These are phyloP conservation scores for Starmerella sirachaensis DNA, from an alignment of 805 yeast species.

Conservation along the genomic window DNA sequence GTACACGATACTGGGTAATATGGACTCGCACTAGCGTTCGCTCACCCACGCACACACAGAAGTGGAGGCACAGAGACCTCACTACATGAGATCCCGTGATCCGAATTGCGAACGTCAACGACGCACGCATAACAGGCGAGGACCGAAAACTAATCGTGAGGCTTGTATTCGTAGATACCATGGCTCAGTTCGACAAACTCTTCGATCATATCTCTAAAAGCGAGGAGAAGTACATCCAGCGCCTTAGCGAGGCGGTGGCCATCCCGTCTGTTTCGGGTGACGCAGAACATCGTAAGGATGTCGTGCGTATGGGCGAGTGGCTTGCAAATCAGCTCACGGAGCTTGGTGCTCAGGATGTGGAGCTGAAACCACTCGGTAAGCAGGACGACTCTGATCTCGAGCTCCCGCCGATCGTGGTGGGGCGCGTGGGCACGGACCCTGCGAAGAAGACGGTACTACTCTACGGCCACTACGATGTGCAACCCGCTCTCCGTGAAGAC, in stretches of 20 bases:
- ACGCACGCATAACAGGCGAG: too few species aligned
- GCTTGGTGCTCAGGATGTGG: constrained; percentile 74
- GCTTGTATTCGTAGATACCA: not conserved
- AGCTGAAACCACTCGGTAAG: constrained; percentile 67
- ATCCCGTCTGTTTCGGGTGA: constrained; percentile 94
- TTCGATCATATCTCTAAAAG: constrained; percentile 59
- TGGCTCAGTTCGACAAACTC: constrained; percentile 22
- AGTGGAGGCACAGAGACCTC: too few species aligned
- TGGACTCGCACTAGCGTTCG: too few species aligned
- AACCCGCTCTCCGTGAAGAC: constrained; percentile 83
- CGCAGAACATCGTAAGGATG: constrained; percentile 76
- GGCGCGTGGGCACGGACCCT: constrained; percentile 73
- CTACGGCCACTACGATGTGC: constrained; percentile 97
- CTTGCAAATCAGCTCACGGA: constrained; percentile 52
- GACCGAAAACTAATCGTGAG: too few species aligned
- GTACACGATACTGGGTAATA: too few species aligned
- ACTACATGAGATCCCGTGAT: too few species aligned
- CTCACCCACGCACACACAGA: too few species aligned
- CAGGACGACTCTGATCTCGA: constrained; percentile 42
- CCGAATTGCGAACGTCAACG: too few species aligned
- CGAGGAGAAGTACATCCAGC: constrained; percentile 48
- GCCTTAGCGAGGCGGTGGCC: constrained; percentile 68
- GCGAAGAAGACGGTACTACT: constrained; percentile 76
- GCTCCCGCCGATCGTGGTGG: constrained; percentile 91
- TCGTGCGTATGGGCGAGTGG: constrained; percentile 79